Conservation (phyloP, 73 alveolate genomes). For the Paraurostyla sp. region DNA sequence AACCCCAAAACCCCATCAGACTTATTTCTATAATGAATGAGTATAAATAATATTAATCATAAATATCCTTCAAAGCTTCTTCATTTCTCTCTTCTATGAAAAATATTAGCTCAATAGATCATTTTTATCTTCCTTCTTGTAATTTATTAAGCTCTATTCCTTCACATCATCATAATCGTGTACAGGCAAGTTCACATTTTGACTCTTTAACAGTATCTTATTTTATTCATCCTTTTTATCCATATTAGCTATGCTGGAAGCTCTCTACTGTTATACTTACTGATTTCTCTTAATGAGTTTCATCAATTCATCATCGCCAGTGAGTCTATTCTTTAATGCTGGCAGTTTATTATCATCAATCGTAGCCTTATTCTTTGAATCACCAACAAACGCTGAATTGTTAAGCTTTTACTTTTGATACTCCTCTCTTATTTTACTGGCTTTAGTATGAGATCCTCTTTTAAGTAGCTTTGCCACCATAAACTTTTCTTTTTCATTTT, state of each 20-base stretch:
- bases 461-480: background rate
- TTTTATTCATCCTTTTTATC: background rate
- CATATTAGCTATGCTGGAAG: background rate
- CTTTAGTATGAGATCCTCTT: conserved; percentile 44
- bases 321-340: background rate
- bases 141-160: background rate
- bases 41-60: too few species aligned
- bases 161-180: background rate
- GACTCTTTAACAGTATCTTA: background rate
- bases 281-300: conserved; percentile 24
- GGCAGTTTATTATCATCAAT: conserved; percentile 35
- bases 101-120: conserved; percentile 42
- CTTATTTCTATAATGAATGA: too few species aligned
- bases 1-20: too few species aligned
- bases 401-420: conserved; percentile 1
- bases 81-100: conserved; percentile 40
- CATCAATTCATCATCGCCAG: conserved; percentile 33
- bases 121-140: conserved; percentile 27
- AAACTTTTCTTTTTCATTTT: conserved; percentile 16
- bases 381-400: background rate
- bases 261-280: background rate
- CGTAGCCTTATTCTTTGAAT: background rate
- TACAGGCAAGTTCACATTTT: background rate
- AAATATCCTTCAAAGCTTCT: background rate
- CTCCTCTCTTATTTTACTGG: conserved; percentile 40